Base-by-base conservation (phyloP, 2,329 filamentous ascomycete genomes). In the Fusarium siculi region DNA sequence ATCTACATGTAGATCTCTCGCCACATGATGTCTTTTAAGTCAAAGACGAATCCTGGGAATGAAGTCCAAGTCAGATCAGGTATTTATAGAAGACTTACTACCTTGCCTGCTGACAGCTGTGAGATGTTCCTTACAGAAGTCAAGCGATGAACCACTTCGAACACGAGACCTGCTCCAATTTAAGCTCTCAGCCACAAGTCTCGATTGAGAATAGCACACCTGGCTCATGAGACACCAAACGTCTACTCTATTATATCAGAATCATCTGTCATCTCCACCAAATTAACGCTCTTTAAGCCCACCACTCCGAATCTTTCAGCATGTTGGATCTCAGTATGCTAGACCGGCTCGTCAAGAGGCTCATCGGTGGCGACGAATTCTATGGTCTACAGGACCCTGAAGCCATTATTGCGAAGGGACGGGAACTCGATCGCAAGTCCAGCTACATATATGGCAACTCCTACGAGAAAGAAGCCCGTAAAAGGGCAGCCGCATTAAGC, bases 171-270 rank as follows among this genome's bases (percentile, higher is more conserved):
- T 10, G 9, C 18, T 21, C 0, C 4, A 7, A 9, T 3, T 3
- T 9, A 4, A 47, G 4, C 7, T 47, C 9, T 47, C 25, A 16
- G 19, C 28, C 9, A 16, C 9, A 49, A 49, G 46, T n/a, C 46
- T 9, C 14, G 2, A 2, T 4, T 21, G 0, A 18, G 7, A 21
- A 21, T 2, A 21, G 3, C 5, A 10, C 2, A 7, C 7, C 5
- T 10, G 0, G 44, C 5, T 15, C 18, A 2, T 15, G 8, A 50
- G 30, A 19, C 15, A 18, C 8, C 21, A 2, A 36, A 11, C 18
- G 5, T 9, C 1, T 0, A 11, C 9, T 30, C 28, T 30, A 9
- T 30, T 9, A 4, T 9, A 4, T 18, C 12, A 28, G 6, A 25
- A 1, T 19, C n/a, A 16, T 9, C 2, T 9, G n/a, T 7, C 7